These are phyloP conservation scores for Didymella exigua DNA, from an alignment of 2,329 filamentous ascomycete species.

Conservation along the genomic window DNA sequence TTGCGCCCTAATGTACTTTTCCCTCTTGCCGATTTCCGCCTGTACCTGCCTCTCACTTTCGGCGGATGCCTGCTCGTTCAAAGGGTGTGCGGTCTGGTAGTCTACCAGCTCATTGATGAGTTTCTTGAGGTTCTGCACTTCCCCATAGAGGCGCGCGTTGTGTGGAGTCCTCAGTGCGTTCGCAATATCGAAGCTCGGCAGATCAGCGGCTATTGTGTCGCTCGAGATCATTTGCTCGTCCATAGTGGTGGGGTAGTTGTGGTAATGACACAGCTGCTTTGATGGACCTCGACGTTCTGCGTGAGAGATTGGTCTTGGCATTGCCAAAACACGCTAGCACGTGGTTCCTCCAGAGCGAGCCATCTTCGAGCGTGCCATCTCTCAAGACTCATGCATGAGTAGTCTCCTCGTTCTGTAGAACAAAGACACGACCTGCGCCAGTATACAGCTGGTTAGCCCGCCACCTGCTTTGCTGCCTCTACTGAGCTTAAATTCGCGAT, in stretches of 20 bases:
- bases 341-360: neutral
- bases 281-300: neutral
- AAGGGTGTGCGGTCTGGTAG: constrained; percentile 38
- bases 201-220: constrained; percentile 21
- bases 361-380: neutral
- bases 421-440: neutral
- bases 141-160: constrained; percentile 37
- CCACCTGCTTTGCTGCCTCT: neutral
- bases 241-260: constrained; percentile 9
- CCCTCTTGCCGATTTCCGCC: constrained; percentile 48
- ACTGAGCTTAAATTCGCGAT: neutral
- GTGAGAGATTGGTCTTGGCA: neutral
- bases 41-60: constrained; percentile 32
- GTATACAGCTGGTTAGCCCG: neutral
- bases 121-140: constrained; percentile 41
- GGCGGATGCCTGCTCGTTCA: constrained; percentile 22
- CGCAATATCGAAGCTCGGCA: constrained; percentile 29
- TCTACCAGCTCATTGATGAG: constrained; percentile 41
- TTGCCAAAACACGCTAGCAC: neutral
- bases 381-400: neutral
- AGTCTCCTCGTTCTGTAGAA: neutral
- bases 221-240: constrained; percentile 13
- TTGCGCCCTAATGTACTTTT: constrained; percentile 79
- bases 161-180: constrained; percentile 39
- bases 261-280: constrained; percentile 1